phyloP scores from a whole-genome alignment of 768 basidiomycete genomes.

The Xerocomellus dryophilus region DNA sequence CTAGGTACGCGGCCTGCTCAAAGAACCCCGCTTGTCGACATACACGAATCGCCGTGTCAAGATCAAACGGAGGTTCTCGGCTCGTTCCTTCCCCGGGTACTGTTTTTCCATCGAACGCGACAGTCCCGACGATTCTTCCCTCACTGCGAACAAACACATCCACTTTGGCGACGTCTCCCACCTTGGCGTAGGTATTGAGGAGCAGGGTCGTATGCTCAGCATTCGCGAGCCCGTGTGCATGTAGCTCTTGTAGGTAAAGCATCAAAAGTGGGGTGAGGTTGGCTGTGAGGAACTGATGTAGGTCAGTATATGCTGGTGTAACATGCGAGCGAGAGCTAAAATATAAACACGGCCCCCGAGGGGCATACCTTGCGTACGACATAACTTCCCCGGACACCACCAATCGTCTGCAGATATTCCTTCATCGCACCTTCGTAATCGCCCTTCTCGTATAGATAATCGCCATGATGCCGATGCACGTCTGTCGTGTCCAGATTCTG shows the following conservation, averaged over 20 bases:
- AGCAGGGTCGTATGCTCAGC: slow-evolving; percentile 95
- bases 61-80: slow-evolving; percentile 87
- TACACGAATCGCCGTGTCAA: slow-evolving; percentile 95
- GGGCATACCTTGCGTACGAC: slow-evolving; percentile 86
- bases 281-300: slow-evolving; percentile 83
- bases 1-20: slow-evolving; percentile 90
- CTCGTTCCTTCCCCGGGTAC: slow-evolving; percentile 39
- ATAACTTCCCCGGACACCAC: slow-evolving; percentile 87
- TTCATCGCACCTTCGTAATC: slow-evolving; percentile 94
- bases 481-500: slow-evolving; percentile 83
- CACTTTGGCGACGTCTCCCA: slow-evolving; percentile 84
- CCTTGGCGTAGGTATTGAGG: slow-evolving; percentile 96
- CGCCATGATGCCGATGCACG: slow-evolving; percentile 87
- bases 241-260: slow-evolving; percentile 93
- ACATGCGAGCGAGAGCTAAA: neutral
- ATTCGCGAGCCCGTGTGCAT: slow-evolving; percentile 85
- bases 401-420: slow-evolving; percentile 89
- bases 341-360: neutral
- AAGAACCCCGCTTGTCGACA: slow-evolving; percentile 97
- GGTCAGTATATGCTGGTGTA: slow-evolving; percentile 3
- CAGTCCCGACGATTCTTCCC: slow-evolving; percentile 43
- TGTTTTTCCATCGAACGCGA: slow-evolving; percentile 16
- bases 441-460: slow-evolving; percentile 84
- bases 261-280: slow-evolving; percentile 95
- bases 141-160: slow-evolving; percentile 93